Base-by-base conservation (phyloP, 1,284 basidiomycete species). In the Trametes hirsuta region DNA sequence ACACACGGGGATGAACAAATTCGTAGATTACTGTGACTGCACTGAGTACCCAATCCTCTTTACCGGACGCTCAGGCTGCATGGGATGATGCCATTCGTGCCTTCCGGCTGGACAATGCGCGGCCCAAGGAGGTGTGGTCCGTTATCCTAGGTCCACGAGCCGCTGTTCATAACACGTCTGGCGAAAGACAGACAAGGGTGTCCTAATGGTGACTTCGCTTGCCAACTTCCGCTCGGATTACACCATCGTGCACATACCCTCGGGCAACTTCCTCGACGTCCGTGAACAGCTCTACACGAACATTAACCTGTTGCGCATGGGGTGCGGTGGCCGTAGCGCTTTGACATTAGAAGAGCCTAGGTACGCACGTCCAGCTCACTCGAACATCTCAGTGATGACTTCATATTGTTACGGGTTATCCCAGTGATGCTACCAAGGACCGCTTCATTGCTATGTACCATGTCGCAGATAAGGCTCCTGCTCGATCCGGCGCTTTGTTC, bases 141-240 rank as follows among this genome's bases (percentile, higher is more conserved):
- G 21, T 30, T 36, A 42, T 35, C 42, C 47, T 53, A 44, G 36
- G 25, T 58, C 48, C 24, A 44, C n/a, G 37, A n/a, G n/a, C 49
- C 3, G 22, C 14, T 11, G 44, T 40, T 46, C 18, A 39, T 45
- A 18, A 45, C 3, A 36, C 30, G 35, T 42, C 12, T 45, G 34
- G 48, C 51, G 22, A 64, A 64, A 89, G 84, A 90, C 84, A 21
- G 78, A 81, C n/a, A 75, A 86, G 56, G 91, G 91, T 42, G 75
- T 81, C 14, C 79, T 93, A 64, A 86, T 93, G 83, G 83, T 86
- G 55, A 93, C 91, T n/a, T 92, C 90, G 6, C 82, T 93, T 18
- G 88, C 88, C 45, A 87, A 90, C 74, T 93, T 93, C 71, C 88
- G 88, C 53, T 92, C 90, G 3, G 91, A 93, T 76, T 90, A 86